phyloP scores from a whole-genome alignment of 331 rosid genomes.

The Quercus lobata region DNA sequence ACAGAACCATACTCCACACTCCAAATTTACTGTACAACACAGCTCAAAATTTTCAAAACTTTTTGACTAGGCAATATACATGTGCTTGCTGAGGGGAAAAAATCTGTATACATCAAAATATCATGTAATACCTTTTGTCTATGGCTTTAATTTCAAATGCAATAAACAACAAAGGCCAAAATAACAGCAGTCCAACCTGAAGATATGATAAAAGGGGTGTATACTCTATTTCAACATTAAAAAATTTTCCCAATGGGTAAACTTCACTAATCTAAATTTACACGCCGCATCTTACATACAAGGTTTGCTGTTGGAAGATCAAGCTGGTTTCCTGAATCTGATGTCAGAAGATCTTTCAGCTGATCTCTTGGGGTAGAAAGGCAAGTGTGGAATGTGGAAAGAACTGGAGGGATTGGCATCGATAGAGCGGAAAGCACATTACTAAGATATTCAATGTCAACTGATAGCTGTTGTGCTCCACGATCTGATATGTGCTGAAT shows the following conservation, averaged over 20 bases:
- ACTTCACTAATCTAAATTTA: constrained; percentile 51
- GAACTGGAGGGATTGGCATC: constrained; percentile 79
- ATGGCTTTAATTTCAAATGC: background rate
- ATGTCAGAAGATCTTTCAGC: constrained; percentile 64
- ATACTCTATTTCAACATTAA: background rate
- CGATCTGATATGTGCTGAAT: constrained; percentile 84
- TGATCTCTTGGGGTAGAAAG: constrained; percentile 73
- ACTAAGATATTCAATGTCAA: constrained; percentile 86
- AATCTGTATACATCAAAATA: background rate
- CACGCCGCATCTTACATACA: constrained; percentile 83
- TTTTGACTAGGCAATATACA: background rate
- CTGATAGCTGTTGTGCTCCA: constrained; percentile 88
- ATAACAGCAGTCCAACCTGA: background rate
- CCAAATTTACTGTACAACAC: background rate
- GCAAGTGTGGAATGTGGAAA: constrained; percentile 75
- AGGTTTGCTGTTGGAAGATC: constrained; percentile 92
- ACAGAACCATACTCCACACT: too few species aligned
- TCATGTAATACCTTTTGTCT: background rate
- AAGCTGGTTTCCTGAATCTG: constrained; percentile 67
- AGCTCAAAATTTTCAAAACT: background rate
- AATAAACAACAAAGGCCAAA: background rate
- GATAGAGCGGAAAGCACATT: constrained; percentile 91
- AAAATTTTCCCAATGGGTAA: background rate
- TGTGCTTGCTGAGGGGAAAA: background rate
- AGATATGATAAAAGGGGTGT: background rate